Conservation (phyloP, 2,329 filamentous ascomycete species). For the Paecilomyces fulvus region DNA sequence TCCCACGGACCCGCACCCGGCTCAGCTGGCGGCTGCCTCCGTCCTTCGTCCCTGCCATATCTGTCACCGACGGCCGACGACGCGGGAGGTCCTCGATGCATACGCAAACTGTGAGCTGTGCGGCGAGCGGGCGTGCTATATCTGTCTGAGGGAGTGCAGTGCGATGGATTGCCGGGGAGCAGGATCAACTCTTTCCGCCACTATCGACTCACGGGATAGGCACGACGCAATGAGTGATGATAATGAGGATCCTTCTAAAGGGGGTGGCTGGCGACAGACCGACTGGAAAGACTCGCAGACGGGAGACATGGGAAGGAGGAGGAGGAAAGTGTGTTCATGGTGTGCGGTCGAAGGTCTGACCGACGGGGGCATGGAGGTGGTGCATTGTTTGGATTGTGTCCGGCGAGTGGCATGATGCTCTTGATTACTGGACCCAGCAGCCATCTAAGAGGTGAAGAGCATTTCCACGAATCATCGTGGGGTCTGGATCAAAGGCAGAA, state of each 20-base stretch:
- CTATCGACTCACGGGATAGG: not conserved
- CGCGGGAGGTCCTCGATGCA: slow-evolving; percentile 29
- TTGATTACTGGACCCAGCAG: not conserved
- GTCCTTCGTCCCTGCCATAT: slow-evolving; percentile 33
- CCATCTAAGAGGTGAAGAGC: not conserved
- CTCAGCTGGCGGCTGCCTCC: slow-evolving; percentile 13
- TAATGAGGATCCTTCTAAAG: not conserved
- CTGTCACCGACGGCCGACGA: slow-evolving; percentile 34
- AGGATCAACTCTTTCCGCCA: not conserved
- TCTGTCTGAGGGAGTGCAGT: slow-evolving; percentile 34
- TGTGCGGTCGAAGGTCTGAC: slow-evolving; percentile 33
- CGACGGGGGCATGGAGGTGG: slow-evolving; percentile 27
- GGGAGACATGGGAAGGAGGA: slow-evolving; percentile 2
- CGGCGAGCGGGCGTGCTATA: slow-evolving; percentile 30
- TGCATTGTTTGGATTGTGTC: slow-evolving; percentile 31
- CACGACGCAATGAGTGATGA: not conserved
- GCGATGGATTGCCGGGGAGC: slow-evolving; percentile 18
- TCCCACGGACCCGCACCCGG: slow-evolving; percentile 10
- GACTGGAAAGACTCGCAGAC: slow-evolving; percentile 2
- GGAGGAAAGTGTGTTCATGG: slow-evolving; percentile 29
- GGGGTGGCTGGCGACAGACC: not conserved
- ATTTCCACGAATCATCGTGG: not conserved
- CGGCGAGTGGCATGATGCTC: slow-evolving; percentile 5
- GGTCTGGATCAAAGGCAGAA: too few species aligned
- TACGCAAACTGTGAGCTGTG: slow-evolving; percentile 36